phyloP scores from a whole-genome alignment of 441 rosid species.

The Syzygium malaccense region DNA sequence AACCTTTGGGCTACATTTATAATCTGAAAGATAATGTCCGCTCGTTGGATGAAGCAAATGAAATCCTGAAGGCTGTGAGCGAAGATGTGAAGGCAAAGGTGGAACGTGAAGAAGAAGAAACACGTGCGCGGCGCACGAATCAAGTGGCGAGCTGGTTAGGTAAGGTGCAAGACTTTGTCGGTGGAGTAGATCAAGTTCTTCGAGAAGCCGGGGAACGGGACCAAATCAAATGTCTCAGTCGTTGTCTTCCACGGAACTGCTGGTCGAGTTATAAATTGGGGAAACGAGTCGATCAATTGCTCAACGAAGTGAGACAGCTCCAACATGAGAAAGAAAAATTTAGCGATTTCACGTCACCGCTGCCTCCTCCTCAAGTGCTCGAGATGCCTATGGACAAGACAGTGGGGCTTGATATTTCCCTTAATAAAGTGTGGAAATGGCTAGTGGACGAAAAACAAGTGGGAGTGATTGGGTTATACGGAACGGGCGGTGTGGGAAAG shows the following conservation, averaged over 20 bases:
- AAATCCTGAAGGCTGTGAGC: background rate
- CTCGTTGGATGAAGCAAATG: background rate
- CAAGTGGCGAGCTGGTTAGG: slow-evolving; percentile 4
- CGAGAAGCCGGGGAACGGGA: background rate
- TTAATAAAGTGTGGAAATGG: too few relatives aligned
- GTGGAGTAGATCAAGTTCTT: background rate
- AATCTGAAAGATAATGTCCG: background rate
- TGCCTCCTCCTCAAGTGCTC: too few relatives aligned
- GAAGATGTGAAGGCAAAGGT: background rate
- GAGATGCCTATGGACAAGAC: too few relatives aligned
- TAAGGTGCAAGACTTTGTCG: background rate
- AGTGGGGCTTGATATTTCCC: too few relatives aligned
- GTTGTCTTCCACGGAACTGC: slow-evolving; percentile 1
- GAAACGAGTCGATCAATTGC: background rate
- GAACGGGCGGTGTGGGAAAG: too few relatives aligned
- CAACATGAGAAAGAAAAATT: rapidly evolving
- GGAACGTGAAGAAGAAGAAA: background rate
- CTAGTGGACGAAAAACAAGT: too few relatives aligned
- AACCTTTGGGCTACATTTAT: background rate
- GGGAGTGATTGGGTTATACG: too few relatives aligned
- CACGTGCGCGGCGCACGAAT: rapidly evolving
- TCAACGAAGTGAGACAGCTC: background rate
- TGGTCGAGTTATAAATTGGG: slow-evolving; percentile 10
- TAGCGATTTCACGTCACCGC: rapidly evolving
- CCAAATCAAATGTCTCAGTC: slow-evolving; percentile 5